A percentile compares a stretch with the other conserved stretches of the same genome.
phyloP scores from a whole-genome alignment of 78 protist species.

The Chrysochromulina parva region DNA sequence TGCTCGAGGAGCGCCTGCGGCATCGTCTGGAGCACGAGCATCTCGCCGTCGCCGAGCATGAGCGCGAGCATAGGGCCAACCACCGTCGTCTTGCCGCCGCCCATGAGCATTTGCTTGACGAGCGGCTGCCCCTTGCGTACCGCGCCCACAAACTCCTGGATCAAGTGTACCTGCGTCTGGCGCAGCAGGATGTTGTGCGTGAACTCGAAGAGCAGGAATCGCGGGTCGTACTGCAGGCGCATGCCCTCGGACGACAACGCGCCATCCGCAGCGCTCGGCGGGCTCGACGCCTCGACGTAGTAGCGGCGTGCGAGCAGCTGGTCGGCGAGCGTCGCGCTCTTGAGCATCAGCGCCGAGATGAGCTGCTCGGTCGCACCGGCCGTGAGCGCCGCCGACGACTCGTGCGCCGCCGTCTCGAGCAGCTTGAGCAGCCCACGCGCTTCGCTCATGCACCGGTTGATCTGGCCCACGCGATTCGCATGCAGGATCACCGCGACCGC shows the following conservation, averaged over 20 bases:
- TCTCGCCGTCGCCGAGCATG: constrained; percentile 52
- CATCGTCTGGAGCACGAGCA: constrained; percentile 48
- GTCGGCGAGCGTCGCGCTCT: background rate
- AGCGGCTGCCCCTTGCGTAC: background rate
- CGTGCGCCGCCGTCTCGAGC: background rate
- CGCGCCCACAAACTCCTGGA: constrained; percentile 4
- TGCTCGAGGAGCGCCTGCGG: constrained; percentile 70
- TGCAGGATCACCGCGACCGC: background rate
- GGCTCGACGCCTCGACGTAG: background rate
- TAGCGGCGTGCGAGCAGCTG: background rate
- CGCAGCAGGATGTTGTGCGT: constrained; percentile 64
- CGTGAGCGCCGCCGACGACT: background rate
- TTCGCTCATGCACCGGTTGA: background rate
- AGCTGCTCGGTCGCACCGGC: too few species aligned
- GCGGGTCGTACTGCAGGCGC: constrained; percentile 47
- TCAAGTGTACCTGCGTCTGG: constrained; percentile 27
- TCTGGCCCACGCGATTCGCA: constrained; percentile 31
- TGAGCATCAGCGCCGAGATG: background rate
- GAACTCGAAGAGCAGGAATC: constrained; percentile 64
- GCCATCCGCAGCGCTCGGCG: background rate
- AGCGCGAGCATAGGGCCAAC: constrained; percentile 60
- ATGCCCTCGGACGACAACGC: background rate
- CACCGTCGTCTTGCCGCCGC: constrained; percentile 74
- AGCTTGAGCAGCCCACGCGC: background rate
- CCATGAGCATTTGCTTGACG: constrained; percentile 77